These are phyloP conservation scores for Nymphaea colorata DNA, from an alignment of 164 flowering plant genomes.

Conservation along the genomic window DNA sequence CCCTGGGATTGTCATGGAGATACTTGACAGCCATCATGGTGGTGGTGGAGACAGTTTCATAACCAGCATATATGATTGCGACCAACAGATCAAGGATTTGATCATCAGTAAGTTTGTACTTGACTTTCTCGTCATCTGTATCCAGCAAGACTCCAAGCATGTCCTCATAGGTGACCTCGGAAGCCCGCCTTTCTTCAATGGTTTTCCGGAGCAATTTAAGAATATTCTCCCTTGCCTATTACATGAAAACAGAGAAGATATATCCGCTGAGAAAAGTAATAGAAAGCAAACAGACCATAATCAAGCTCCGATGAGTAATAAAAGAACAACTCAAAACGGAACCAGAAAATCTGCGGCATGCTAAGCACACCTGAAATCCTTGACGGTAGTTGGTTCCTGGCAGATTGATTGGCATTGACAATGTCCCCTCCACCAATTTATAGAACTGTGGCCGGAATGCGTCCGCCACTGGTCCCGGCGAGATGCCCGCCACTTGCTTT, in stretches of 20 bases:
- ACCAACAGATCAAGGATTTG: conserved; percentile 52
- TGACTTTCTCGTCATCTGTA: conserved; percentile 19
- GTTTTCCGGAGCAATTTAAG: conserved; percentile 24
- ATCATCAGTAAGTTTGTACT: conserved; percentile 34
- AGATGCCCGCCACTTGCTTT: conserved; percentile 60
- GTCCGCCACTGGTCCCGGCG: conserved; percentile 29
- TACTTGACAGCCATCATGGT: conserved; percentile 62
- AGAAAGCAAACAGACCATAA: not conserved
- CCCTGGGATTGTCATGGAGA: conserved; percentile 54
- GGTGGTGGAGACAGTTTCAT: conserved; percentile 56
- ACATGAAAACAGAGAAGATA: not conserved
- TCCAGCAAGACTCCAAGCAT: conserved; percentile 42
- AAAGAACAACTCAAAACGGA: not conserved
- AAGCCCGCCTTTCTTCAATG: conserved; percentile 44
- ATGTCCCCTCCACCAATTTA: conserved; percentile 73
- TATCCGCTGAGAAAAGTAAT: too few relatives aligned
- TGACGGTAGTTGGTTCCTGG: conserved; percentile 75
- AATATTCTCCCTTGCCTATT: conserved; percentile 46
- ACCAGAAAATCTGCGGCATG: conserved; percentile 6
- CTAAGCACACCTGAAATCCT: conserved; percentile 47
- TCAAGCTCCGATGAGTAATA: not conserved
- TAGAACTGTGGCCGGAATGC: conserved; percentile 70
- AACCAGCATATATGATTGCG: conserved; percentile 51
- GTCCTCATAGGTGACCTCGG: conserved; percentile 22
- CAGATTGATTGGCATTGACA: conserved; percentile 83